Base-by-base conservation (phyloP, 169 alveolate genomes). In the Eimeria maxima region DNA sequence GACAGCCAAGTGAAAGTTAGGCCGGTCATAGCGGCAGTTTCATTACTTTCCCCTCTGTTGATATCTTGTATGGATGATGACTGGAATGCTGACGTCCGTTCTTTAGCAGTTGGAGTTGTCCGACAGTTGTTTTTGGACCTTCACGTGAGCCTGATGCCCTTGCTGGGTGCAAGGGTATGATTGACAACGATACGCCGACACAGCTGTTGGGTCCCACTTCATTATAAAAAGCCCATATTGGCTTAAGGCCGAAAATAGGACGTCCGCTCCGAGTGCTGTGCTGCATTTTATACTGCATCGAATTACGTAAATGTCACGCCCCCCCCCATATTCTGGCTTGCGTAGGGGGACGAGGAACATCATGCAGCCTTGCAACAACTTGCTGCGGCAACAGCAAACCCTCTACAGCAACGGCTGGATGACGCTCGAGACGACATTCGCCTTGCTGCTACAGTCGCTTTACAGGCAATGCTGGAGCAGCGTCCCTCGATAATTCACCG, bases 401-500 rank as follows among this genome's bases (percentile, higher is more conserved):
- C 94, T 57, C 95, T 94, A 67, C 96, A 67, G 76, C 94, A 94
- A 87, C 94, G 96, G 53, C 96, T 94, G 47, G 96, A 94, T 90
- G 96, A 94, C 90, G 96, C 96, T 13, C 94, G 95, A 3, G 84
- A 57, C 73, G 89, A 53, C 67, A 74, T 94, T 7, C 94, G 96
- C 44, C 86, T 83, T 67, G 65, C 96, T 18, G 96, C 96, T 22
- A 90, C 95, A 6, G 57, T 44, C 33, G 96, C 96, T 2, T 5
- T 94, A 27, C 71, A 65, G 74, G 95, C 95, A 24, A 53, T 89
- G 86, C 29, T 89, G 86, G 47, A 47, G 42, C 93, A 87, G 65
- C 78, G 93, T 44, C 93, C 93, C 83, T 44, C 22, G 57, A 29
- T 87, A 44, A n/a, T 87, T 44, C 53, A 63, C 80, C 78, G 81